These are phyloP conservation scores for Puccinia hordei DNA, from an alignment of 1,284 basidiomycete genomes.

Conservation along the genomic window DNA sequence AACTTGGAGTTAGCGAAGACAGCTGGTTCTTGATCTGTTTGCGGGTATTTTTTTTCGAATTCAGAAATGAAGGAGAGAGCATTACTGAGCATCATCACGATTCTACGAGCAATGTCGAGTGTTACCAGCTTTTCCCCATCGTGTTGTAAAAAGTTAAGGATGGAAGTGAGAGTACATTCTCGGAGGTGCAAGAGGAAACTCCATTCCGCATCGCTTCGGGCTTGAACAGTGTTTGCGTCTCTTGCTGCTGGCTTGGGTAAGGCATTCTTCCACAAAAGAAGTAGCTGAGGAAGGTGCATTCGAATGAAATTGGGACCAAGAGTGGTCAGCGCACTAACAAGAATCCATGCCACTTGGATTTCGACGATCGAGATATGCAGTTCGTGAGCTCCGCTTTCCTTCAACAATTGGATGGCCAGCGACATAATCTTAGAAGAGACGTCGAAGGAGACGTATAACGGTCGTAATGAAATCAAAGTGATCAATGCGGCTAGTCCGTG, in stretches of 20 bases:
- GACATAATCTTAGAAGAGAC: conserved; percentile 86
- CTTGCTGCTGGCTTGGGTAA: conserved; percentile 90
- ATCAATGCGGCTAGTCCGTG: conserved; percentile 85
- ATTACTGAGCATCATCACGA: conserved; percentile 51
- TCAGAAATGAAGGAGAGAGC: conserved; percentile 40
- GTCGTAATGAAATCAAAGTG: conserved; percentile 78
- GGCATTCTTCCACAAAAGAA: conserved; percentile 95
- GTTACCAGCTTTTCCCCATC: conserved; percentile 49
- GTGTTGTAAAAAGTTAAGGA: conserved; percentile 81
- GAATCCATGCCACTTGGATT: conserved; percentile 91
- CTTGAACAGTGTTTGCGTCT: conserved; percentile 64
- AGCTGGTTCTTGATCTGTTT: conserved; percentile 37
- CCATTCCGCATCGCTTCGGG: conserved; percentile 79
- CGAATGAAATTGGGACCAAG: conserved; percentile 92
- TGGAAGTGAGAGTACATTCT: conserved; percentile 84
- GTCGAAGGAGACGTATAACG: conserved; percentile 93
- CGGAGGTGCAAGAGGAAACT: conserved; percentile 86
- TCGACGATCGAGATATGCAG: conserved; percentile 78
- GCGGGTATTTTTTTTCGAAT: conserved; percentile 41
- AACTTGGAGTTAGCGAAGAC: conserved; percentile 58
- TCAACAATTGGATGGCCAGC: conserved; percentile 84
- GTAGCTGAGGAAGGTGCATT: conserved; percentile 83
- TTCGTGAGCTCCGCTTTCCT: conserved; percentile 86
- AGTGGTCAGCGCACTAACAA: conserved; percentile 85
- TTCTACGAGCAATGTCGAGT: conserved; percentile 43